Evolutionary conservation across 371 early-diverging fungal species (phyloP).

Genomic region (Mortierella sp.): DNA sequence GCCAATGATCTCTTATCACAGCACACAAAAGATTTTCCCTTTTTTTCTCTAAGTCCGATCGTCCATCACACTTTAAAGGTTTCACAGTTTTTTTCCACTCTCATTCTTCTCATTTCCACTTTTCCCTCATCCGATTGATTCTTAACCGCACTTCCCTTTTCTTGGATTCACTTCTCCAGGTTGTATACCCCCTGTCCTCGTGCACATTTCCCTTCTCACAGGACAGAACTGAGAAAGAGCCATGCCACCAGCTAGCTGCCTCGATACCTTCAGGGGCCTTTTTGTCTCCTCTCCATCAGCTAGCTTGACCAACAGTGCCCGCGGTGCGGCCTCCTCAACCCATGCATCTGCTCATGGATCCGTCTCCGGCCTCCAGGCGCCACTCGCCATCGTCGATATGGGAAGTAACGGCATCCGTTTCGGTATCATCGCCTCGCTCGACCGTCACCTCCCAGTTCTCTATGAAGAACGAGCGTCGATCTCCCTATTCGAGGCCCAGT

Average conservation of each 20-base stretch:
- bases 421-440: constrained; percentile 65
- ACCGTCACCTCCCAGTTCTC: constrained; percentile 69
- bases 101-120: neutral
- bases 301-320: neutral
- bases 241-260: constrained; percentile 33
- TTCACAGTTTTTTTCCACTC: neutral
- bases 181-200: neutral
- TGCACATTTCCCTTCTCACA: neutral
- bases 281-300: constrained; percentile 25
- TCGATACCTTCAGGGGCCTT: constrained; percentile 40
- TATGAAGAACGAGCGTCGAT: constrained; percentile 76
- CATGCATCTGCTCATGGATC: constrained; percentile 9
- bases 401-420: constrained; percentile 80
- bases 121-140: neutral
- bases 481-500: constrained; percentile 67
- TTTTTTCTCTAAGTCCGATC: no score
- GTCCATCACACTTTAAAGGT: neutral
- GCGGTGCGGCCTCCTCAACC: neutral
- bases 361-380: constrained; percentile 43
- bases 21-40: no score
- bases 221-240: neutral
- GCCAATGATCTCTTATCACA: no score
- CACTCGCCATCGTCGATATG: constrained; percentile 74
- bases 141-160: neutral
- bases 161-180: neutral